Evolutionary conservation across 768 basidiomycete genomes (phyloP), one percentile per base, ranked within the genome.

Genomic region (Strobilomyces dryophilus): DNA sequence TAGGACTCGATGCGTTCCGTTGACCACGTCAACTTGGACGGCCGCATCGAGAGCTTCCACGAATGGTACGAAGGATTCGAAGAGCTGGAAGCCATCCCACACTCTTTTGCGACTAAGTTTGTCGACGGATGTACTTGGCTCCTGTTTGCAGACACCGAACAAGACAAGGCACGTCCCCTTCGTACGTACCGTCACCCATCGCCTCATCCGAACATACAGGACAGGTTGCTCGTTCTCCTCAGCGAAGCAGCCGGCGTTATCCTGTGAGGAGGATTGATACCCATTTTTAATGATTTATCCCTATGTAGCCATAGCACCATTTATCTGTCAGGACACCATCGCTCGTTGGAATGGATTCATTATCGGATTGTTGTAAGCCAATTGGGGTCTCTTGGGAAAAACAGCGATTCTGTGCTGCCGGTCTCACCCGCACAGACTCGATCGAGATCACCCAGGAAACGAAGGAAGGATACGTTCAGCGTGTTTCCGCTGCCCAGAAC

Each of bases 11-110:
- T 53, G 0, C 57, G 52, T 27, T 56, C 69, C 2, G 27, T 71
- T 3, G 68, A 72, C 27, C 49, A 75, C 41, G 47, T 83, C n/a
- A 66, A 76, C 35, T 65, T 87, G 39, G 72, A 75, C 5, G 78
- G 77, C 9, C 68, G 72, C 9, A 61, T 84, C 15, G 68, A 66
- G 42, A 77, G 68, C 9, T 56, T 85, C 48, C 74, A 74, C 52
- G 85, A 87, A 59, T 84, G 83, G 79, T 73, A 79, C 51, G 81
- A 87, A 51, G 85, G 85, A 6, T 84, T 80, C 52, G 85, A 87
- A 52, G 82, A 85, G 43, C 65, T 87, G 32, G 76, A 82, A 62
- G 77, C 84, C 10, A 84, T 87, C 47, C 76, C 82, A 4, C 74
- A 82, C 53, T 84, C 85, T 1, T 85, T 87, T 67, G 85, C 79